A percentile compares a stretch with the other conserved stretches of the same genome.
phyloP scores from a whole-genome alignment of 345 rosid genomes.

The Nasturtium officinale region DNA sequence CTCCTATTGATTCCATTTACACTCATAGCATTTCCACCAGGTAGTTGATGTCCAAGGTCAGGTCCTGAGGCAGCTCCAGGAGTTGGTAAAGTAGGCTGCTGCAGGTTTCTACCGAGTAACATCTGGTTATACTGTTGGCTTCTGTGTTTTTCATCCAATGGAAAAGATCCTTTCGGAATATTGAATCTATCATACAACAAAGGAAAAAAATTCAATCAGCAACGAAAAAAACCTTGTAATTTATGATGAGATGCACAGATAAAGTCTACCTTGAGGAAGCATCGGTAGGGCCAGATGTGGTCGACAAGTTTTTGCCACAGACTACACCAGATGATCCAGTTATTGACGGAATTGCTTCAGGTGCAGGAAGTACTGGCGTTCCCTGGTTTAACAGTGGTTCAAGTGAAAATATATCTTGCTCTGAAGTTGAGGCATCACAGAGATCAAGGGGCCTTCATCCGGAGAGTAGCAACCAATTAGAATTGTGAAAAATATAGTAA shows the following conservation, averaged over 20 bases:
- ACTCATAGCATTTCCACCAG: conserved; percentile 69
- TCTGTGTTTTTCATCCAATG: conserved; percentile 78
- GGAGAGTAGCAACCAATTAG: conserved; percentile 34
- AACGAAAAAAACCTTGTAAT: neutral
- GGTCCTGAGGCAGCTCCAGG: conserved; percentile 67
- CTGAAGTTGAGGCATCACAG: conserved; percentile 63
- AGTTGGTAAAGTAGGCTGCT: conserved; percentile 64
- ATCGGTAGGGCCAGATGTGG: conserved; percentile 61
- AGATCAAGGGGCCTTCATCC: conserved; percentile 92
- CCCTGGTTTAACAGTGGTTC: conserved; percentile 66
- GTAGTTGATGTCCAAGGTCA: conserved; percentile 58
- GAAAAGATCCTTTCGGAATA: conserved; percentile 67
- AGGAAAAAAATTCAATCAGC: conserved; percentile 3
- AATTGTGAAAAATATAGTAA: conserved; percentile 13
- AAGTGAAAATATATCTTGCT: conserved; percentile 57
- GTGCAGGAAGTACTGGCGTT: conserved; percentile 53
- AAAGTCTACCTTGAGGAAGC: conserved; percentile 40
- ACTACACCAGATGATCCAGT: conserved; percentile 62
- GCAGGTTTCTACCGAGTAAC: conserved; percentile 63
- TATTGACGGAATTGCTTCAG: conserved; percentile 58
- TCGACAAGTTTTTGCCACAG: conserved; percentile 54
- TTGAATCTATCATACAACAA: conserved; percentile 67
- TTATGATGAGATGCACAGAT: conserved; percentile 6
- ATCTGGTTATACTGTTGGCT: conserved; percentile 67
- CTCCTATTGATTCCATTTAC: conserved; percentile 61